Evolutionary conservation across 495 filamentous ascomycete species (phyloP).

Genomic region (Amphirosellinia nigrospora): DNA sequence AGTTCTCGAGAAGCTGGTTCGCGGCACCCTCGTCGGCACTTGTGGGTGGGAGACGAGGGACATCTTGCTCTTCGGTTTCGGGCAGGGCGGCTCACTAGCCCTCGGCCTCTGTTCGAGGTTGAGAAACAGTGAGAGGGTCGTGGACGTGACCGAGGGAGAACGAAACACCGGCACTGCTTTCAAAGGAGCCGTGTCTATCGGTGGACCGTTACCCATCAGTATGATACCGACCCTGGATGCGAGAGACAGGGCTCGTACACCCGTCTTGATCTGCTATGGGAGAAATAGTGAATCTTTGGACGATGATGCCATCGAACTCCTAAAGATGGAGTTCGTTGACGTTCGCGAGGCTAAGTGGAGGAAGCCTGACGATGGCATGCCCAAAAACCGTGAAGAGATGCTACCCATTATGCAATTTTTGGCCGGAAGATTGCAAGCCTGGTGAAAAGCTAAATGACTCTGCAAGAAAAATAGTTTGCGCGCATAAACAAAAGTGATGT

Average conservation of each 20-base stretch:
- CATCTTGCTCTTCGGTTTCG: slow-evolving; percentile 82
- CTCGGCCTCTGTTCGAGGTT: slow-evolving; percentile 61
- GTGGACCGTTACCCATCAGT: slow-evolving; percentile 69
- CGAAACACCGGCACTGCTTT: slow-evolving; percentile 28
- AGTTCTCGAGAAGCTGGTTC: slow-evolving; percentile 63
- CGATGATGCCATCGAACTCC: slow-evolving; percentile 62
- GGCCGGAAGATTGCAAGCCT: slow-evolving; percentile 72
- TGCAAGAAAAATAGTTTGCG: not conserved
- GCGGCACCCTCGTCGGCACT: slow-evolving; percentile 63
- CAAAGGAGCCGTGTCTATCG: slow-evolving; percentile 78
- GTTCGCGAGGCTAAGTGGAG: slow-evolving; percentile 78
- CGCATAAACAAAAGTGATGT: too few relatives aligned
- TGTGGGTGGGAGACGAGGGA: slow-evolving; percentile 74
- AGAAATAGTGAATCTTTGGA: slow-evolving; percentile 67
- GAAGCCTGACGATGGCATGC: slow-evolving; percentile 81
- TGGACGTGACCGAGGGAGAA: slow-evolving; percentile 29
- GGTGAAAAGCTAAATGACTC: slow-evolving; percentile 32
- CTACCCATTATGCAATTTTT: slow-evolving; percentile 93
- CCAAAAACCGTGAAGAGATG: slow-evolving; percentile 82
- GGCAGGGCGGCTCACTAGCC: slow-evolving; percentile 84
- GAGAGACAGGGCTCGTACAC: slow-evolving; percentile 67
- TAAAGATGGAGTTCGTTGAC: slow-evolving; percentile 72
- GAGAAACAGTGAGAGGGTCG: slow-evolving; percentile 40
- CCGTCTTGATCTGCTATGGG: slow-evolving; percentile 75
- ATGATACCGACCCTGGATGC: slow-evolving; percentile 45